These are phyloP conservation scores for Williopsis jadinii DNA, from an alignment of 1,139 yeast genomes.

Conservation along the genomic window DNA sequence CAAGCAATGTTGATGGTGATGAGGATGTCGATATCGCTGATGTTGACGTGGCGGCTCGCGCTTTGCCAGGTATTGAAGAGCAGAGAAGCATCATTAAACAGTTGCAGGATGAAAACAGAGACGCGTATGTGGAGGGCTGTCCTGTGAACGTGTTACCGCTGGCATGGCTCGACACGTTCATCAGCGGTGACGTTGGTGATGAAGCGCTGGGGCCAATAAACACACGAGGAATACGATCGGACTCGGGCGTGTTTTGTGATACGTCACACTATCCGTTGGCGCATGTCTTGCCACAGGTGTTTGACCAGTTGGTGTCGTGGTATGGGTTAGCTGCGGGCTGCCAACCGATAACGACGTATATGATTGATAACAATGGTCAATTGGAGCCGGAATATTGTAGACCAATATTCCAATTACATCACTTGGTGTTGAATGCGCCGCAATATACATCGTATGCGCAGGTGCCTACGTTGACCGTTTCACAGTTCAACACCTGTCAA, in stretches of 20 bases:
- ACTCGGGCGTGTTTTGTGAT: conserved; percentile 27
- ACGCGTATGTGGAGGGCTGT: conserved; percentile 25
- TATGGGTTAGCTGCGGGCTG: conserved; percentile 41
- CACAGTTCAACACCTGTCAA: conserved; percentile 11
- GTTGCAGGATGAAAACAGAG: conserved; percentile 7
- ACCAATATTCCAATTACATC: conserved; percentile 45
- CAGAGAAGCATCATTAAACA: conserved; percentile 16
- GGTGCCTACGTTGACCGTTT: conserved; percentile 21
- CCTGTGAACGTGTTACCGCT: conserved; percentile 30
- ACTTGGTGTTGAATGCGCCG: conserved; percentile 27
- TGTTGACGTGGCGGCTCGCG: not conserved
- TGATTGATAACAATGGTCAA: conserved; percentile 34
- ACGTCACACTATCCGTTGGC: conserved; percentile 24
- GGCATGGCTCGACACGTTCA: conserved; percentile 30
- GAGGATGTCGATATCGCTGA: not conserved
- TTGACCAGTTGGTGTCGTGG: conserved; percentile 41
- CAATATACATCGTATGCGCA: conserved; percentile 11
- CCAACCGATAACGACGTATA: conserved; percentile 39
- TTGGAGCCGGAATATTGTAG: conserved; percentile 47
- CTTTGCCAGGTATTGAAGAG: conserved; percentile 7
- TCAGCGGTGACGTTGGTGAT: conserved; percentile 14
- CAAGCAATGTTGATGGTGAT: not conserved
- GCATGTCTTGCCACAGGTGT: conserved; percentile 36
- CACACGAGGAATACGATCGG: conserved; percentile 25
- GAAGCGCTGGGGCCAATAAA: conserved; percentile 29